These are phyloP conservation scores for Pseudogymnoascus destructans DNA, from an alignment of 2,329 filamentous ascomycete genomes.

Conservation along the genomic window DNA sequence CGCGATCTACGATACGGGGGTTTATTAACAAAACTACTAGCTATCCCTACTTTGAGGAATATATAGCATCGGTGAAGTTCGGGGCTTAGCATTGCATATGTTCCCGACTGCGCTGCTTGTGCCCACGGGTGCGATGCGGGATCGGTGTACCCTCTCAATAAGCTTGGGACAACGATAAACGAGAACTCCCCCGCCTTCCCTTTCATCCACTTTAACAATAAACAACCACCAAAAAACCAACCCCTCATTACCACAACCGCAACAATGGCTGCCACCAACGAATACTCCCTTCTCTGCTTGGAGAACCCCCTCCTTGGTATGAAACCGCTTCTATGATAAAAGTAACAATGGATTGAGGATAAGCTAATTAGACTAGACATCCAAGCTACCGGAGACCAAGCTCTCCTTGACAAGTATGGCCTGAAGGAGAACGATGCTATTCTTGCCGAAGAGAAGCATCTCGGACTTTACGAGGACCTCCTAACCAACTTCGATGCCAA, in stretches of 20 bases:
- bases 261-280: slow-evolving; percentile 60
- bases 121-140: not conserved
- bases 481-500: slow-evolving; percentile 86
- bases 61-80: not conserved
- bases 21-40: not conserved
- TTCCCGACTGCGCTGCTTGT: not conserved
- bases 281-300: slow-evolving; percentile 80
- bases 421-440: slow-evolving; percentile 97
- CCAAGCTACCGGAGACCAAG: slow-evolving; percentile 70
- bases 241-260: slow-evolving; percentile 6
- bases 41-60: not conserved
- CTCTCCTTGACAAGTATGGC: slow-evolving; percentile 79
- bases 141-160: not conserved
- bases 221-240: slow-evolving; percentile 4
- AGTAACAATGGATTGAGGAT: not conserved
- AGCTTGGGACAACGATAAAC: slow-evolving; percentile 2
- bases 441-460: slow-evolving; percentile 84
- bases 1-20: not conserved
- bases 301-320: slow-evolving; percentile 94
- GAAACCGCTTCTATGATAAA: slow-evolving; percentile 22
- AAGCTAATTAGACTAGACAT: slow-evolving; percentile 49
- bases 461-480: slow-evolving; percentile 82
- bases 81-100: not conserved
- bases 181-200: slow-evolving; percentile 2
- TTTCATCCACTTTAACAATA: slow-evolving; percentile 10